phyloP scores from a whole-genome alignment of 2,329 filamentous ascomycete species.

The Pyrenophora seminiperda region DNA sequence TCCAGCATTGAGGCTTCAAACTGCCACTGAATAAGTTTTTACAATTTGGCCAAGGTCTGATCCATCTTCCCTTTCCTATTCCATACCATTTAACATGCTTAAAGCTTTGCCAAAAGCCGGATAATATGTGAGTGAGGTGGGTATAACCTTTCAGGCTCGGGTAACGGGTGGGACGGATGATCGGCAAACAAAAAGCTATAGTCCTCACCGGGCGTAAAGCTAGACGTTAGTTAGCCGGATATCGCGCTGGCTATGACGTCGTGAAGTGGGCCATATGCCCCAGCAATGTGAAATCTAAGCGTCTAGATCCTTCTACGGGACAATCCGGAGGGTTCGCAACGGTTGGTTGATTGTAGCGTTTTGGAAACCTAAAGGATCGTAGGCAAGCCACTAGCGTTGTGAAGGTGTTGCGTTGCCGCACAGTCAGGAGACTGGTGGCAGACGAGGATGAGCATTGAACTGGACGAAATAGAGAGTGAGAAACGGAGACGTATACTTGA shows the following conservation, averaged over 20 bases:
- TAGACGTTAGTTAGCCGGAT: constrained; percentile 1
- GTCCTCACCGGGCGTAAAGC: neutral
- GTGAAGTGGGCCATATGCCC: constrained; percentile 1
- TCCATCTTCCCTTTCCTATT: neutral
- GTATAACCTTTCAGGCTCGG: constrained; percentile 1
- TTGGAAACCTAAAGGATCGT: neutral
- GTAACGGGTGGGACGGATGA: neutral
- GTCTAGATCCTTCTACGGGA: neutral
- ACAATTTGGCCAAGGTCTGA: neutral
- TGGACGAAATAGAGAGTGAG: too few relatives aligned
- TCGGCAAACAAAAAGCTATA: neutral
- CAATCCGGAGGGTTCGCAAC: neutral
- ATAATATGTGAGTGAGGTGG: constrained; percentile 3
- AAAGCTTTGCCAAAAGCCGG: neutral
- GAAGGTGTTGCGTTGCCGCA: too few relatives aligned
- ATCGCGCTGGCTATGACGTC: constrained; percentile 7
- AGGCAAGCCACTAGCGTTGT: neutral
- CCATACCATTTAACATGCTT: neutral
- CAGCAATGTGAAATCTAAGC: neutral
- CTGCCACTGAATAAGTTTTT: too few relatives aligned
- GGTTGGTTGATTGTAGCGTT: neutral
- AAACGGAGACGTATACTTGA: too few relatives aligned
- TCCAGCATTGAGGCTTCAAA: too few relatives aligned
- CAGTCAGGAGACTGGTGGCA: too few relatives aligned
- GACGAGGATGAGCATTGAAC: too few relatives aligned